Evolutionary conservation across 192 early-diverging fungal genomes (phyloP), one percentile per base, ranked within the genome.

Genomic region (Gonapodya sp.): DNA sequence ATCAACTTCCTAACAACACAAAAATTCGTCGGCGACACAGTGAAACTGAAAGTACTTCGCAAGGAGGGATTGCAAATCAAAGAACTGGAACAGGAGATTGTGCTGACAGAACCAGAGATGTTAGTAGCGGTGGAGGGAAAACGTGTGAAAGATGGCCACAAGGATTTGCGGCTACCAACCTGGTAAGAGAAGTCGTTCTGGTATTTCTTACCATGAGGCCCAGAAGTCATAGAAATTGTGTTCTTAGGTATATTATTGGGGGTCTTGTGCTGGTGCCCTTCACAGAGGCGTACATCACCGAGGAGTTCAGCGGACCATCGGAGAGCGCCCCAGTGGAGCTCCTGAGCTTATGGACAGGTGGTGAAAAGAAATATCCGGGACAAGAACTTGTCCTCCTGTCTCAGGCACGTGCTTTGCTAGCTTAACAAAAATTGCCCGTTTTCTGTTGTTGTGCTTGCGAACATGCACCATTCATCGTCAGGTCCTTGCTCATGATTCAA

Each of bases 251-350:
- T 8, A 77, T 77, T 33, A 33, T 77, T 34, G 75, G 75, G 18
- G 75, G 75, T 2, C 8, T 77, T 16, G 75, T 77, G 8, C 75
- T 77, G 8, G 34, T 34, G 75, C 30, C 34, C 31, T 32, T 77
- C 30, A 77, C 75, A 2, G 75, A 77, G 34, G 75, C 75, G 8
- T 77, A 77, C 31, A 8, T 77, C 30, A 77, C 30, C 2, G 18
- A 18, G 30, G 75, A 77, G 31, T 77, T 77, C 75, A 33, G 75
- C 75, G 18, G 30, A 2, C 14, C 30, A 14, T 77, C 75, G 30
- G 75, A 77, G 2, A 77, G 75, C 75, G 34, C 75, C 30, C 75
- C 75, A 16, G 34, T 77, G 30, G 75, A 77, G 8, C 75, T 77
- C 18, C 75, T 77, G 30, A 34, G 8, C 30, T 33, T 16, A 34